Base-by-base conservation (phyloP, 192 early-diverging fungal genomes). In the Coemansia sp. region DNA sequence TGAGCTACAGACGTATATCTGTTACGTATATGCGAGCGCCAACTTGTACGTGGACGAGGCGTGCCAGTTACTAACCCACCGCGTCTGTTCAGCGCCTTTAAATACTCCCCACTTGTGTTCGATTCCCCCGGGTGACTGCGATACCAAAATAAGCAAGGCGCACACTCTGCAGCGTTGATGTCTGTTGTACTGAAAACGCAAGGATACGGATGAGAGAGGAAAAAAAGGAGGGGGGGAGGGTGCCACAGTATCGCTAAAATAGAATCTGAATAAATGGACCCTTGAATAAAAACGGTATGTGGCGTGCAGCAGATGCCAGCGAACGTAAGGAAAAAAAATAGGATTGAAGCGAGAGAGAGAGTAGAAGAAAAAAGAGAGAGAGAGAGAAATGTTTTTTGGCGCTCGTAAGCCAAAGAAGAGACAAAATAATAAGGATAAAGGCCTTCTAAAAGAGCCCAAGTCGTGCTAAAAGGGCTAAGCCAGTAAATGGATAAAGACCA, bases 401-500 rank as follows among this genome's bases (percentile, higher is more conserved):
- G 11, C 48, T 10, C 48, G 25, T 9, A 52, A 11, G 23, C 48
- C 48, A 52, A 52, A 52, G 48, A 23, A 23, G 43, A 47, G 43
- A 18, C 43, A 47, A 47, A 47, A 47, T 47, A 10, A 47, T 47
- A 18, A 47, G 43, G 21, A 8, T 20, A 45, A 47, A n/a, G 3
- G 18, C 20, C 43, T 47, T n/a, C 43, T 47, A 47, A 47, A 47
- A 47, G 43, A 47, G n/a, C 23, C 45, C 48, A 47, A 47, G 52
- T 23, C 50, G 18, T 33, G 6, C 43, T 37, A 50, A 20, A 33
- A 31, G 31, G 31, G 31, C 31, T 31, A 31, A 65, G 35, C 31
- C 62, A 65, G 16, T 61, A 61, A 65, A 65, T 41, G 38, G 34
- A 31, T 39, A 65, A 36, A 37, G 43, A 47, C 43, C 21, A 28